Base-by-base conservation (phyloP, 257 asterid species). In the Linaria vulgaris region DNA sequence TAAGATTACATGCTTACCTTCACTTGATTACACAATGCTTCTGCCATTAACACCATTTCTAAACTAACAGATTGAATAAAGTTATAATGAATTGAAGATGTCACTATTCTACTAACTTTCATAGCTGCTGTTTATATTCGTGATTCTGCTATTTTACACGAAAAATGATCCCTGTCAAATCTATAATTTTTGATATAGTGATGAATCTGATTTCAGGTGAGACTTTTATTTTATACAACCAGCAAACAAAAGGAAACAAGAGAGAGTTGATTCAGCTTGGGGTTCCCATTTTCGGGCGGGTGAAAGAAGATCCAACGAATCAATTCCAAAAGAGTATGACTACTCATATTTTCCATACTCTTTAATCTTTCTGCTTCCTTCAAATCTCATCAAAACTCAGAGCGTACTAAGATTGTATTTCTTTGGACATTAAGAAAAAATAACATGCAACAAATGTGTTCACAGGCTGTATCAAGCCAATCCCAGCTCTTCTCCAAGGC, bases 201-300 rank as follows among this genome's bases (percentile, higher is more conserved):
- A n/a, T 53, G 23, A 23, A 20, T 17, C 44, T 51, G 27, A 7
- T 73, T 68, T 66, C 87, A 88, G 96, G 90, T 16, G 95, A 85
- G 59, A 88, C 96, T n/a, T 88, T 83, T 66, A 77, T 86, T 58
- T 61, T 83, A 51, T 85, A 85, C 83, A 88, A 88, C 68, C 92
- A 83, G 80, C 91, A 80, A 55, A 38, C 74, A 57, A 88, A 82
- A 67, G 92, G 91, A 24, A 88, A 73, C 80, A 88, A 88, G 80
- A 82, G 96, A 71, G 96, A 88, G 82, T 47, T 83, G 76, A 80
- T 88, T 66, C 96, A 85, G 76, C 80, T 85, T 39, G 96, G 96
- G 48, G 82, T 78, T 67, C 91, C 95, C 54, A 78, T 88, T 70
- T 88, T 85, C 44, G 85, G 84, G 54, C 80, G 84, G 61, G 74